phyloP scores from a whole-genome alignment of 169 alveolate species.

The Plasmodium knowlesi region DNA sequence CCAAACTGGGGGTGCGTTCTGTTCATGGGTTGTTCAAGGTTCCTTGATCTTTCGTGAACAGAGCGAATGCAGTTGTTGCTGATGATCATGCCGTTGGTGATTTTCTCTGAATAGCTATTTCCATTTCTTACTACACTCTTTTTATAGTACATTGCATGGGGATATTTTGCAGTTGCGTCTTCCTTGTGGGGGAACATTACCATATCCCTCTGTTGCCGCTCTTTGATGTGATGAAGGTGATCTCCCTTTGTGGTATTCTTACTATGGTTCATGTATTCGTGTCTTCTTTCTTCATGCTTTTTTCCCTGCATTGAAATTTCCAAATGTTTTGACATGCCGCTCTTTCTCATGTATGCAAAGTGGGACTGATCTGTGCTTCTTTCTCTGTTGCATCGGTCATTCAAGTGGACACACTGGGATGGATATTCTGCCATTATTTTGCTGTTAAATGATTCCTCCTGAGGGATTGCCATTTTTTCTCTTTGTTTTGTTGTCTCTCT shows the following conservation, averaged over 20 bases:
- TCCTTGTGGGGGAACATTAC: neutral
- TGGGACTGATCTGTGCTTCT: neutral
- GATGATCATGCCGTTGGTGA: neutral
- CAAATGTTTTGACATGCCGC: neutral
- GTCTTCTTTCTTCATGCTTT: neutral
- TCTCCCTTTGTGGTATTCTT: neutral
- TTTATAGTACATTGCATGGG: neutral
- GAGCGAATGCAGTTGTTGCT: neutral
- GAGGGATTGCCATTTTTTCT: neutral
- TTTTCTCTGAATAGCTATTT: neutral
- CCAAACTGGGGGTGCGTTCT: neutral
- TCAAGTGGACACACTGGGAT: neutral
- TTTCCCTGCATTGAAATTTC: neutral
- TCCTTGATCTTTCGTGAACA: neutral
- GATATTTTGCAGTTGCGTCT: neutral
- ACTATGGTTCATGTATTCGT: neutral
- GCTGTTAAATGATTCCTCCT: neutral
- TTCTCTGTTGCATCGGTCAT: neutral
- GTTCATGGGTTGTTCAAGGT: neutral
- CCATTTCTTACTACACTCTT: neutral
- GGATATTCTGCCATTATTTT: neutral
- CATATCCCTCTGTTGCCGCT: neutral
- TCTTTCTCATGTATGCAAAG: neutral
- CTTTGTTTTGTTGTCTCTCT: conserved; percentile 5
- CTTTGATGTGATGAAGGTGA: neutral